These are phyloP conservation scores for Pulveroboletus sp. DNA, from an alignment of 768 basidiomycete species.

Conservation along the genomic window DNA sequence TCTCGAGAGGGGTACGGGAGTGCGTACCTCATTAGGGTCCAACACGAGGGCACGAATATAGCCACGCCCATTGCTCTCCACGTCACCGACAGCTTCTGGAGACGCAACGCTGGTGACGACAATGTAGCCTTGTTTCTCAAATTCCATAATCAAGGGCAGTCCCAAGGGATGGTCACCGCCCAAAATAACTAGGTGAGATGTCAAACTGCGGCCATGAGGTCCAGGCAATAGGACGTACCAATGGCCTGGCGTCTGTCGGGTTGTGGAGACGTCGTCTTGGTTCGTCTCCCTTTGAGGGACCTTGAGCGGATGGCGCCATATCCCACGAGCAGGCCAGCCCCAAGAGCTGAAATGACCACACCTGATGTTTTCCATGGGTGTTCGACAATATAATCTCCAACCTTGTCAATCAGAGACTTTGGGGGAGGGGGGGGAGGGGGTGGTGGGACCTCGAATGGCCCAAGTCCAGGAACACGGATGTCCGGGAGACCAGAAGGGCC, in stretches of 20 bases:
- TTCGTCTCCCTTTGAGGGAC: constrained; percentile 19
- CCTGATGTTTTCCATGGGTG: constrained; percentile 62
- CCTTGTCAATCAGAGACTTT: constrained; percentile 41
- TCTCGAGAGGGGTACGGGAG: neutral
- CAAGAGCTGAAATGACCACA: constrained; percentile 52
- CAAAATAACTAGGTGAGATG: constrained; percentile 53
- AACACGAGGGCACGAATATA: constrained; percentile 79
- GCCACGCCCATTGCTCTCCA: constrained; percentile 67
- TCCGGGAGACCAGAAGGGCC: constrained; percentile 56
- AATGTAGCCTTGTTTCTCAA: constrained; percentile 78
- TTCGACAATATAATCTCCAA: constrained; percentile 47
- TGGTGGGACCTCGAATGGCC: constrained; percentile 69
- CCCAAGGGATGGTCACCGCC: constrained; percentile 76
- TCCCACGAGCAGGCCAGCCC: constrained; percentile 56
- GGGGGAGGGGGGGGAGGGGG: constrained; percentile 54
- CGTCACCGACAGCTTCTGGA: constrained; percentile 54
- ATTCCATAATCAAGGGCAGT: constrained; percentile 63
- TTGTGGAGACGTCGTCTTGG: constrained; percentile 25
- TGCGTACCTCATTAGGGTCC: constrained; percentile 67
- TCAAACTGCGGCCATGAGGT: neutral
- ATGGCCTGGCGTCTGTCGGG: constrained; percentile 44
- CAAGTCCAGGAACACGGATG: constrained; percentile 59
- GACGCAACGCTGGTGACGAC: constrained; percentile 75
- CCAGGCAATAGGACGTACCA: constrained; percentile 26
- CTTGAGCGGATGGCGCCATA: constrained; percentile 37